Percentiles rank a stretch among this genome's conserved stretches.
Evolutionary conservation across 2,329 filamentous ascomycete genomes (phyloP).

Genomic region (Curvularia lunata): DNA sequence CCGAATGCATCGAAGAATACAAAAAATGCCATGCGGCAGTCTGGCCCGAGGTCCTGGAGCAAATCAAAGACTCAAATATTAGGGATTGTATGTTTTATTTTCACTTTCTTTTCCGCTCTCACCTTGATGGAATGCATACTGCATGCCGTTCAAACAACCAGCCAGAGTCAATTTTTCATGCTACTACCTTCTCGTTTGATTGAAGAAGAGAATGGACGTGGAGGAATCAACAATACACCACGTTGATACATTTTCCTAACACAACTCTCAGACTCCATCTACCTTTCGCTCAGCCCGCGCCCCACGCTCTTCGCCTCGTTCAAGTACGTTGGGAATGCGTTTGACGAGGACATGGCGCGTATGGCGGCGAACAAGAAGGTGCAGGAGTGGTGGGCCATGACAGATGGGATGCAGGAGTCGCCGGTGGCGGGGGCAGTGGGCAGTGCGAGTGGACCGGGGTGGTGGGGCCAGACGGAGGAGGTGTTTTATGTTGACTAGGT

Average conservation of each 20-base stretch:
- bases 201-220: too few species aligned
- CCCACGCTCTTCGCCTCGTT: conserved; percentile 74
- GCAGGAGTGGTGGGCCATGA: conserved; percentile 81
- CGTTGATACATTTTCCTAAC: conserved; percentile 1
- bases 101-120: too few species aligned
- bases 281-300: conserved; percentile 66
- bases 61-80: conserved; percentile 78
- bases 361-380: conserved; percentile 77
- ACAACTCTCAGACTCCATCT: conserved; percentile 66
- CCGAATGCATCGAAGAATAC: conserved; percentile 70
- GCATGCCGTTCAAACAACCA: too few species aligned
- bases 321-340: conserved; percentile 79
- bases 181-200: too few species aligned
- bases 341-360: conserved; percentile 74
- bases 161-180: too few species aligned
- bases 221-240: too few species aligned
- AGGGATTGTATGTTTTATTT: conserved; percentile 64
- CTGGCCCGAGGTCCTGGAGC: conserved; percentile 77
- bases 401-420: conserved; percentile 72
- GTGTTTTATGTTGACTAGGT: conserved; percentile 64
- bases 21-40: conserved; percentile 75
- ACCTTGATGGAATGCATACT: too few species aligned
- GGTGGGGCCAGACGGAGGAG: conserved; percentile 74
- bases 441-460: conserved; percentile 50
- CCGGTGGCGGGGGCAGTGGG: conserved; percentile 59